Evolutionary conservation across 1,284 basidiomycete species (phyloP).

Genomic region (Ustilago lituana): DNA sequence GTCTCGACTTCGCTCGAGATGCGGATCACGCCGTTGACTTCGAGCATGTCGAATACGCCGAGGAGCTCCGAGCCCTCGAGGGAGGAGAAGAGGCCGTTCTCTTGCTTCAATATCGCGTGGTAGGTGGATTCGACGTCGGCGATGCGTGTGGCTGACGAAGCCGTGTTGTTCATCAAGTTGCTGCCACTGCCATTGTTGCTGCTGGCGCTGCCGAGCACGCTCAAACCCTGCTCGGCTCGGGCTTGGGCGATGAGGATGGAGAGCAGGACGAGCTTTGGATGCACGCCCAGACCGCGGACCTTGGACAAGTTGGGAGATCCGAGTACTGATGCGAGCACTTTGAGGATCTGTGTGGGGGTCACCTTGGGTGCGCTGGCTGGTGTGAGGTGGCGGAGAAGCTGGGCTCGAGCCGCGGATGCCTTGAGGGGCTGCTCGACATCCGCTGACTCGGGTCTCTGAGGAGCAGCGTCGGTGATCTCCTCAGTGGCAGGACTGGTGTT

Average conservation of each 20-base stretch:
- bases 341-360: constrained; percentile 60
- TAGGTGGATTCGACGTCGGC: constrained; percentile 60
- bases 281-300: constrained; percentile 58
- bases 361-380: constrained; percentile 57
- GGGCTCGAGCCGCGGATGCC: constrained; percentile 17
- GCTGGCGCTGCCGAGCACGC: constrained; percentile 33
- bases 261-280: constrained; percentile 62
- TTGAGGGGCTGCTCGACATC: constrained; percentile 3
- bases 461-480: background rate
- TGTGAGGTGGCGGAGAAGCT: constrained; percentile 47
- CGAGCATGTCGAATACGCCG: constrained; percentile 62
- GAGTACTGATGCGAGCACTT: constrained; percentile 60
- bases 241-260: constrained; percentile 54
- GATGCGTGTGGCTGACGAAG: constrained; percentile 31
- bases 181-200: background rate
- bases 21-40: constrained; percentile 60
- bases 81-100: constrained; percentile 48
- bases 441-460: background rate
- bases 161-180: background rate
- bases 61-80: constrained; percentile 61
- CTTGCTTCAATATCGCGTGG: constrained; percentile 46
- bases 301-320: constrained; percentile 59
- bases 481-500: too few relatives aligned
- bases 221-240: constrained; percentile 35
- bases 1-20: constrained; percentile 43